These are phyloP conservation scores for Leccinum griseonigrum DNA, from an alignment of 1,284 basidiomycete genomes.

Conservation along the genomic window DNA sequence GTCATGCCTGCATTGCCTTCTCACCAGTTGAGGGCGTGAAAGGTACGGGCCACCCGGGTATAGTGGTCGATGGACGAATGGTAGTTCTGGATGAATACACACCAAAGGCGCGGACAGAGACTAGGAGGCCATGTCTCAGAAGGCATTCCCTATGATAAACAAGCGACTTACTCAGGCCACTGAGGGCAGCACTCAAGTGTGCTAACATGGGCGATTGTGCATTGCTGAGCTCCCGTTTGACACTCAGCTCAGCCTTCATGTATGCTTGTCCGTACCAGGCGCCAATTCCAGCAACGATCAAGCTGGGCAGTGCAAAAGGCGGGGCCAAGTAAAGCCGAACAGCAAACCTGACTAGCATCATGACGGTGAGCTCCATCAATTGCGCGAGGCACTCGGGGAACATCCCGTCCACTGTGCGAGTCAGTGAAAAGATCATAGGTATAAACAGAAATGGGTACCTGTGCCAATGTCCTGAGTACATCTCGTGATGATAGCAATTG, in stretches of 20 bases:
- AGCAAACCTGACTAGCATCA: conserved; percentile 38
- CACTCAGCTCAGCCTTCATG: conserved; percentile 43
- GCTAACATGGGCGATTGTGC: conserved; percentile 42
- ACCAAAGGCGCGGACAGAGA: conserved; percentile 61
- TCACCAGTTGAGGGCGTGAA: conserved; percentile 53
- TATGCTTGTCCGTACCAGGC: conserved; percentile 42
- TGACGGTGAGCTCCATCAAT: neutral
- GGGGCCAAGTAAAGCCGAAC: conserved; percentile 45
- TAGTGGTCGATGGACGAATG: conserved; percentile 47
- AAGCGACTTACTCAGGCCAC: conserved; percentile 51
- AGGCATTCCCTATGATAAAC: neutral
- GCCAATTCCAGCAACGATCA: conserved; percentile 41
- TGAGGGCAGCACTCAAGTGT: conserved; percentile 40
- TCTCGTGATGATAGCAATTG: conserved; percentile 16
- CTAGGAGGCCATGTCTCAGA: conserved; percentile 29
- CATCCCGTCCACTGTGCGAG: conserved; percentile 8
- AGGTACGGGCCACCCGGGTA: conserved; percentile 44
- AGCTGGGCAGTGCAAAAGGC: conserved; percentile 33
- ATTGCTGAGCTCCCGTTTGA: conserved; percentile 46
- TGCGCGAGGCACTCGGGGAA: neutral
- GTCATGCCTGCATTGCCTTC: neutral
- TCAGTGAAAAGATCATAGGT: conserved; percentile 8
- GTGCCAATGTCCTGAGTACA: conserved; percentile 24
- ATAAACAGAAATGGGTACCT: conserved; percentile 4
- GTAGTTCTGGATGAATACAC: conserved; percentile 47